These are phyloP conservation scores for Flaveria linearis DNA, from an alignment of 129 eudicot genomes.

Conservation along the genomic window DNA sequence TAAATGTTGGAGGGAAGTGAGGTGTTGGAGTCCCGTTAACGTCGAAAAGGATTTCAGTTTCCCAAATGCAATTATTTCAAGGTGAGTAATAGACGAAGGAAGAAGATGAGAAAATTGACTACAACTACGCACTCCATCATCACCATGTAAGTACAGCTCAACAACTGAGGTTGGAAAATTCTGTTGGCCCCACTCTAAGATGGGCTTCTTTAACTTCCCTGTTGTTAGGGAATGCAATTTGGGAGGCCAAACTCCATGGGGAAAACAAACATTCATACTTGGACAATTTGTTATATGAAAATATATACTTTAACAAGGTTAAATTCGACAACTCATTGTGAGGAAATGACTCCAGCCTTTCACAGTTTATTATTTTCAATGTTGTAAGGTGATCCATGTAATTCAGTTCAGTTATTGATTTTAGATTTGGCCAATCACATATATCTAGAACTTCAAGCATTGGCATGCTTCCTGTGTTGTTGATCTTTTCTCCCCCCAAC, in stretches of 20 bases:
- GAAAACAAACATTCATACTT: slow-evolving; percentile 21
- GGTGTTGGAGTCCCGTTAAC: not conserved
- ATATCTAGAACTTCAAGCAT: not conserved
- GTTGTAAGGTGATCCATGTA: not conserved
- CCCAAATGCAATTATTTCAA: not conserved
- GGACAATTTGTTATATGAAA: not conserved
- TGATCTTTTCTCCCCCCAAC: not conserved
- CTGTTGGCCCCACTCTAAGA: not conserved
- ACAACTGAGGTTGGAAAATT: not conserved
- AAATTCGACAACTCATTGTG: slow-evolving; percentile 9
- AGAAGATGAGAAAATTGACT: not conserved
- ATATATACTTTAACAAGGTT: not conserved
- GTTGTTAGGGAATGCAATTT: not conserved
- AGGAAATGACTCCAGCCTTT: slow-evolving; percentile 20
- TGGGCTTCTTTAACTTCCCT: slow-evolving; percentile 19
- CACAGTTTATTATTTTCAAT: not conserved
- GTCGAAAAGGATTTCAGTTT: not conserved
- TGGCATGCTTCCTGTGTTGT: not conserved
- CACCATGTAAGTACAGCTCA: not conserved
- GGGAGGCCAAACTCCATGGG: slow-evolving; percentile 27
- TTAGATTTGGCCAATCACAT: not conserved
- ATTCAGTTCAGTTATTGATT: not conserved
- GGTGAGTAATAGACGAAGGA: slow-evolving; percentile 7
- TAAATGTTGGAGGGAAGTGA: slow-evolving; percentile 1
- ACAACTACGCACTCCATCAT: not conserved